Base-by-base conservation (phyloP, 768 basidiomycete species). In the Lentinula sp. region DNA sequence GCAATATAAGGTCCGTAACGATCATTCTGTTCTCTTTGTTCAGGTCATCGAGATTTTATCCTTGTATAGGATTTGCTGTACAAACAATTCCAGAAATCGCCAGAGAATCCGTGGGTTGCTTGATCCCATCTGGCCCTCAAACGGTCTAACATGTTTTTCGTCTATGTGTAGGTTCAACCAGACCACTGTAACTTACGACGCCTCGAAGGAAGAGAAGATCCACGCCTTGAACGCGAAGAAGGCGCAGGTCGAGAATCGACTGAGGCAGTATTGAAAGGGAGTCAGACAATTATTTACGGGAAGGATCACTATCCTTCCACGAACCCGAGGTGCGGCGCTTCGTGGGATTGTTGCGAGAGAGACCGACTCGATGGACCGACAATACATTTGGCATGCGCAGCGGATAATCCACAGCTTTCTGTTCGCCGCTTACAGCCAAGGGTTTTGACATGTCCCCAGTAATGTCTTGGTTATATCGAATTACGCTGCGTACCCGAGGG, bases 21-120 rank as follows among this genome's bases (percentile, higher is more conserved):
- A 8, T n/a, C 48, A 58, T 5, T 32, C 46, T 21, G 11, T 60
- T 8, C 7, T 23, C 5, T 50, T 32, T 15, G 54, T 48, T 53
- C 43, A 13, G 32, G 52, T 52, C 57, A 23, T 9, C 11, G 34
- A 50, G 31, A 34, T 31, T 23, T 28, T 28, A 5, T 39, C 23
- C 8, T 21, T 58, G 7, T 58, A 64, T 69, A 93, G 84, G 95
- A 98, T 62, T 74, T 94, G 53, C 75, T 97, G 52, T 88, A 84
- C 83, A 97, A 96, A 75, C 86, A 93, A 72, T 98, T 98, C 85
- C 92, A 97, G 73, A 98, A 97, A 73, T 88, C 91, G 1, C 92
- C 94, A 0, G 95, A 97, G 63, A 97, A 97, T 73, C 91, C 95
- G 94, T 95, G 75, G 69, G 89, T 48, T 73, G 1, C 43, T 18